Percentiles rank a stretch among this genome's conserved stretches.
Evolutionary conservation across 768 basidiomycete species (phyloP).

Genomic region (Dioszegia aurantiaca): DNA sequence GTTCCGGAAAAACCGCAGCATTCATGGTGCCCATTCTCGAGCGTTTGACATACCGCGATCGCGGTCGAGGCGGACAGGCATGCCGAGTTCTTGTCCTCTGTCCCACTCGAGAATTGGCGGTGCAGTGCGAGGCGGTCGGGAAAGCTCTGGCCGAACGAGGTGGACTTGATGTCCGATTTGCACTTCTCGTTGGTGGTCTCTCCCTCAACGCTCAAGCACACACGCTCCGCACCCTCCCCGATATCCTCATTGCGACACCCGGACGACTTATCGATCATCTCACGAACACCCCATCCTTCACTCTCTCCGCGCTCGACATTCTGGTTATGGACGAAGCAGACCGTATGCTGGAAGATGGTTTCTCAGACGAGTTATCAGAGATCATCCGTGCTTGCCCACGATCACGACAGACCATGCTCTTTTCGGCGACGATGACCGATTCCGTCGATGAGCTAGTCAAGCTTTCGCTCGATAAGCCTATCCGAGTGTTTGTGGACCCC

Average conservation of each 20-base stretch:
- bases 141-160: conserved; percentile 64
- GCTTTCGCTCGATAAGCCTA: conserved; percentile 88
- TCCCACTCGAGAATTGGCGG: conserved; percentile 91
- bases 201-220: conserved; percentile 89
- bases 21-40: conserved; percentile 94
- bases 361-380: conserved; percentile 88
- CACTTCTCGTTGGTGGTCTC: conserved; percentile 90
- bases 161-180: conserved; percentile 75
- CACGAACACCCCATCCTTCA: conserved; percentile 89
- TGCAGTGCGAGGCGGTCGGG: conserved; percentile 92
- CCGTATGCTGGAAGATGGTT: conserved; percentile 84
- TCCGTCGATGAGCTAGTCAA: conserved; percentile 88
- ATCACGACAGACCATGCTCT: conserved; percentile 90
- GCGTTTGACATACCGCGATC: conserved; percentile 85
- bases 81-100: conserved; percentile 81
- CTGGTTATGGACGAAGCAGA: conserved; percentile 97
- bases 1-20: conserved; percentile 97
- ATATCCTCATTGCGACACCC: conserved; percentile 92
- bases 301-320: conserved; percentile 85
- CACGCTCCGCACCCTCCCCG: conserved; percentile 78
- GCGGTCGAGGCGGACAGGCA: conserved; percentile 67
- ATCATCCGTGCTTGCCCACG: conserved; percentile 84
- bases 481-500: conserved; percentile 91
- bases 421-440: conserved; percentile 99
- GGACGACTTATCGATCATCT: conserved; percentile 97